Evolutionary conservation across 176 grass and related monocot species (phyloP), one percentile per base, ranked within the genome.

Genomic region (Aegilops speltoides): DNA sequence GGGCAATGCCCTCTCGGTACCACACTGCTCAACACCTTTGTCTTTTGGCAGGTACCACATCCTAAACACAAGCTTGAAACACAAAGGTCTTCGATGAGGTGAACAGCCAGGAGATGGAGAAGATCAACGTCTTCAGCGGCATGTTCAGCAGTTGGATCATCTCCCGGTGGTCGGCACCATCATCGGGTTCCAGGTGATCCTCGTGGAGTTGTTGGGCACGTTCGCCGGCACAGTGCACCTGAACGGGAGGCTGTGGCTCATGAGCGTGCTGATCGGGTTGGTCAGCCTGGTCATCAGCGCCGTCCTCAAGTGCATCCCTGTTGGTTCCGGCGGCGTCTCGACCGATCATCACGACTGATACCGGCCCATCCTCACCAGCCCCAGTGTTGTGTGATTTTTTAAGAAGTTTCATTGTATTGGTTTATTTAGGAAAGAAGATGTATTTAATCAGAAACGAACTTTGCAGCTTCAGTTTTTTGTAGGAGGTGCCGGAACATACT

Each of bases 121-220:
- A 98, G 89, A 93, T 95, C 20, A 93, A 98, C 20, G 90, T 98
- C 3, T 95, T 98, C 76, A 73, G 76, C 7, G 93, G 93, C 52
- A 95, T 98, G 6, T 93, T 93, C 70, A 79, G 67, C 64, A 93
- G 89, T 63, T 95, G 91, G 86, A 79, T 98, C 79, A 92, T 98
- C 88, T 74, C 84, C 52, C 85, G 19, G 91, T 98, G 5, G 80
- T 87, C 10, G 33, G 56, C 57, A 95, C 96, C 3, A 45, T 1
- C 15, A 75, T 87, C 11, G 57, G 31, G 67, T 93, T 98, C 86
- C 93, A 98, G 78, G 91, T 95, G 36, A 84, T 98, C 64, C 89
- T 98, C 3, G 86, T 95, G 32, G 85, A 98, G 61, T 88, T 95
- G 22, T 83, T 98, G 7, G 96, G 96, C 0, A 83, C 86, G 12